These are phyloP conservation scores for Litchi chinensis DNA, from an alignment of 345 rosid genomes.

Conservation along the genomic window DNA sequence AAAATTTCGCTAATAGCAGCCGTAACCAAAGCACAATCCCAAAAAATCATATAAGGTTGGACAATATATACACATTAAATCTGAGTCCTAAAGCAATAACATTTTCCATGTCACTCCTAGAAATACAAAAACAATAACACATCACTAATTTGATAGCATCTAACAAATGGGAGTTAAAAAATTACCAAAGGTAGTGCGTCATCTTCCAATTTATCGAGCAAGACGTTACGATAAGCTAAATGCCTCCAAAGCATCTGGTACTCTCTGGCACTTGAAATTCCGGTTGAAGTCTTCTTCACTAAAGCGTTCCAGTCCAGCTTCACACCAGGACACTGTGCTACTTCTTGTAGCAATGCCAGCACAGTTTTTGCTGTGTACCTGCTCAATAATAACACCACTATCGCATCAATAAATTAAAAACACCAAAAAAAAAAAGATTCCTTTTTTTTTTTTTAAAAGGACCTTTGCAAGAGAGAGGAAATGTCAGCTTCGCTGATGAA, in stretches of 20 bases:
- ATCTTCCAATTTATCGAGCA: constrained; percentile 52
- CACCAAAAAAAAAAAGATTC: too few relatives aligned
- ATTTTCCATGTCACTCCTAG: neutral
- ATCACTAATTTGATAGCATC: neutral
- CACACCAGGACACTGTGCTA: constrained; percentile 42
- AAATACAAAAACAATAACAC: neutral
- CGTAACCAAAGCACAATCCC: neutral
- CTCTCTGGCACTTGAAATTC: constrained; percentile 72
- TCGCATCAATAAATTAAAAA: neutral
- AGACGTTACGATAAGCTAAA: constrained; percentile 65
- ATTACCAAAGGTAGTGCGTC: constrained; percentile 60
- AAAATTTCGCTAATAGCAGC: too few relatives aligned
- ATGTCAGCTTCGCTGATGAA: constrained; percentile 66
- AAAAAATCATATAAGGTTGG: neutral
- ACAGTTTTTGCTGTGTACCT: constrained; percentile 64
- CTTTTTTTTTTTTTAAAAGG: too few relatives aligned
- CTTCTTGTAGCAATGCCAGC: constrained; percentile 63
- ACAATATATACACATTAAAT: neutral
- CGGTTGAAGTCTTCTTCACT: constrained; percentile 64
- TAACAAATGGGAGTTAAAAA: neutral
- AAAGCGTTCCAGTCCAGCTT: constrained; percentile 70
- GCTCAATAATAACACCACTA: neutral
- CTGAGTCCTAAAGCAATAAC: neutral
- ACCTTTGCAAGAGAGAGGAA: constrained; percentile 75
- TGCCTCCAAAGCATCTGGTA: constrained; percentile 94